Evolutionary conservation across 129 eudicot species (phyloP), one percentile per base, ranked within the genome.

Genomic region (Artemisia annua): DNA sequence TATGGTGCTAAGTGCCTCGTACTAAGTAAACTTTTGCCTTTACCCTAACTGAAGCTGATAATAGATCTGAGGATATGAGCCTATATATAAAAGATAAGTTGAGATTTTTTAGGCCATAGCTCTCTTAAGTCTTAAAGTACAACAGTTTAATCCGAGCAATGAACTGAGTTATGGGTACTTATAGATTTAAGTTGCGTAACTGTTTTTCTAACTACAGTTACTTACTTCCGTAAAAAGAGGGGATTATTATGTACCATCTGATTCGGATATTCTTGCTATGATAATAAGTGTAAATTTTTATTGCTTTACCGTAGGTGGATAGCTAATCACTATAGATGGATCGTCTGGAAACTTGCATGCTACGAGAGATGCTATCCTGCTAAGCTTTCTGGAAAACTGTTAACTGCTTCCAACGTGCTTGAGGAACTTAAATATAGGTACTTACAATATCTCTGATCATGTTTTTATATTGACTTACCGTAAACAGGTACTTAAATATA

Each of bases 321-420:
- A 57, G 84, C 86, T 53, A 90, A 94, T 94, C 99, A 94, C 80
- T 94, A 83, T 76, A 88, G 88, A 86, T 94, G 97, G 99, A 88
- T 94, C 19, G 89, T 94, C 72, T 94, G 99, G 99, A 94, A 94
- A 83, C 89, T 94, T 63, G 96, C 94, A 57, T 90, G 89, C 80
- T 90, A 94, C 30, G 99, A 90, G 77, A 88, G 99, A 79, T 83
- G 83, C 72, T 90, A 81, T 85, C 86, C 87, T 78, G 85, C 75
- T 67, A 84, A 78, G 57, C 83, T 77, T 63, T 77, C 69, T 50
- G 87, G 86, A 65, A 94, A 86, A 53, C 82, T 90, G 72, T 74
- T 90, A 30, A 83, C 96, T 46, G 86, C 79, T 58, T 75, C 81
- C 57, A 94, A 83, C 74, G 96, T 90, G 65, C 75, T 90, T 52